phyloP scores from a whole-genome alignment of 1,284 basidiomycete species.

The Sanghuangporus sanghuang region DNA sequence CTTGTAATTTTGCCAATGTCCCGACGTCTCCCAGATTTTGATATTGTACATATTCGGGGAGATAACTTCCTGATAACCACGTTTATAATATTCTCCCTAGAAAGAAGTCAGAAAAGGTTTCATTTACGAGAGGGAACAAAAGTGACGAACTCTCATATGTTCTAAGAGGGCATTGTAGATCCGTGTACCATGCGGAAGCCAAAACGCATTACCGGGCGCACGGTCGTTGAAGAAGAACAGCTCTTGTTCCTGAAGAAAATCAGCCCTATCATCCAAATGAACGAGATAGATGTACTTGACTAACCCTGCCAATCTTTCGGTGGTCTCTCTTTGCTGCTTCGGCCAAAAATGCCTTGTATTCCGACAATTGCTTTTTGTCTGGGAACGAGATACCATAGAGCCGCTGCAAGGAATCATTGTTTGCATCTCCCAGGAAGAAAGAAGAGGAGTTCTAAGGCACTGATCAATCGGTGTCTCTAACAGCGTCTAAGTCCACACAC shows the following conservation, averaged over 20 bases:
- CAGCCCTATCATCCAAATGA: neutral
- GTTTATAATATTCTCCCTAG: constrained; percentile 77
- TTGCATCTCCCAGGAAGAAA: constrained; percentile 95
- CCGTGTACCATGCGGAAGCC: constrained; percentile 93
- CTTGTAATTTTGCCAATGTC: constrained; percentile 97
- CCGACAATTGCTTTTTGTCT: constrained; percentile 91
- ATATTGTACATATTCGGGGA: constrained; percentile 97
- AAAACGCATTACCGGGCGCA: constrained; percentile 94
- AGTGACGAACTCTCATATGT: constrained; percentile 71
- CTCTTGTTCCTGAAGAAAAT: constrained; percentile 74
- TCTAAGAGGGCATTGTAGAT: constrained; percentile 96
- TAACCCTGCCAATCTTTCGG: constrained; percentile 85
- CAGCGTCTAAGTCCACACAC: constrained; percentile 33
- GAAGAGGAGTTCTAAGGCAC: constrained; percentile 84
- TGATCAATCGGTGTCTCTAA: constrained; percentile 4
- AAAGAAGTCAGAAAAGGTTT: neutral
- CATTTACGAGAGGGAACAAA: neutral
- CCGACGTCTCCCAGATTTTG: constrained; percentile 98
- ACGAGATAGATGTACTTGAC: constrained; percentile 7
- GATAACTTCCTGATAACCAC: constrained; percentile 91
- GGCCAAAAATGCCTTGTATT: constrained; percentile 94
- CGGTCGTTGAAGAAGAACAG: constrained; percentile 98
- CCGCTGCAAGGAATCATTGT: constrained; percentile 94
- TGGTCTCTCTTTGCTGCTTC: constrained; percentile 99
- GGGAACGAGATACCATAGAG: constrained; percentile 99